Evolutionary conservation across 1,284 basidiomycete species (phyloP).

Genomic region (Microbotryomycetes sp.): DNA sequence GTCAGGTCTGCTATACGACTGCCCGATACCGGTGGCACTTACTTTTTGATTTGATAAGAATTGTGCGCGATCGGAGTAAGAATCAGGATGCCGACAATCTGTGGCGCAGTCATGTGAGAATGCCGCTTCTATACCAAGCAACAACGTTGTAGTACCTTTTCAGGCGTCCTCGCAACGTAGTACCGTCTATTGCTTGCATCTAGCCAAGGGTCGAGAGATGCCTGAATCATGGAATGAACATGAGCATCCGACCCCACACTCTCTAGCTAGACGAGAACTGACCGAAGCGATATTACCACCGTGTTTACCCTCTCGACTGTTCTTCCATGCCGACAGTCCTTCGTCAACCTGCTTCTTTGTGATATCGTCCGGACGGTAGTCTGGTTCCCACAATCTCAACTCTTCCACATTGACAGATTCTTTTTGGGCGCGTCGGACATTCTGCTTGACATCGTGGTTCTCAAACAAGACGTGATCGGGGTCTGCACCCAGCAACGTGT

Average conservation of each 20-base stretch:
- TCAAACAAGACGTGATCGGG: constrained; percentile 26
- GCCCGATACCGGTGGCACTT: constrained; percentile 18
- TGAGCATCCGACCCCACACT: too few species aligned
- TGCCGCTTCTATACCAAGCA: too few species aligned
- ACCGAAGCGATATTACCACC: constrained; percentile 23
- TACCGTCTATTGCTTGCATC: constrained; percentile 20
- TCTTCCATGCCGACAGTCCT: constrained; percentile 19
- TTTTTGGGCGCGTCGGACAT: constrained; percentile 13
- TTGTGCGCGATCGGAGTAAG: constrained; percentile 20
- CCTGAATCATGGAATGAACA: constrained; percentile 1
- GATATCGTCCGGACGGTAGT: constrained; percentile 2
- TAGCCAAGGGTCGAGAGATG: constrained; percentile 20
- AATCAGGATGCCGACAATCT: constrained; percentile 26
- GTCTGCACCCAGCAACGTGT: constrained; percentile 1
- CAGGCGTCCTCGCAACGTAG: constrained; percentile 19
- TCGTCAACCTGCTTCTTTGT: constrained; percentile 16
- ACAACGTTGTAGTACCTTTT: constrained; percentile 8
- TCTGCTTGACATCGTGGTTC: constrained; percentile 22
- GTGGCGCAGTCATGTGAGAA: neutral
- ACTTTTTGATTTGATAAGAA: constrained; percentile 26
- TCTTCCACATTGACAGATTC: constrained; percentile 20
- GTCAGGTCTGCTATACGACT: neutral
- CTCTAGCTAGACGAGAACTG: neutral
- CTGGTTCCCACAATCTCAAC: constrained; percentile 15
- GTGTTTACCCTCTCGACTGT: constrained; percentile 10